Evolutionary conservation across 441 rosid genomes (phyloP).

Genomic region (Gossypium laxum): DNA sequence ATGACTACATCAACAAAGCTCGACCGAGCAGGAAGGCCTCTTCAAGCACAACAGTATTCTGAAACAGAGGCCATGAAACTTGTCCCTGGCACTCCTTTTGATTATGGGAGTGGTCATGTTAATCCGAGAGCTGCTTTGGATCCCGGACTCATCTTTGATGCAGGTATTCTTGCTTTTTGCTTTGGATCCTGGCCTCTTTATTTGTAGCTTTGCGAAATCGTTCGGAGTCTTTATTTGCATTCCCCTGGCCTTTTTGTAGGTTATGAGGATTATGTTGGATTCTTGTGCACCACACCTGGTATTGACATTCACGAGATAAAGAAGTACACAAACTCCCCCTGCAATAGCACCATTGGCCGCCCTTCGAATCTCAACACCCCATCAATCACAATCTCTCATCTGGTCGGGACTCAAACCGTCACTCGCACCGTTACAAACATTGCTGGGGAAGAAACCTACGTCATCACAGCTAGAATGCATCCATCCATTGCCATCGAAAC

Average conservation of each 20-base stretch:
- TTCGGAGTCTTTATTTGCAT: neutral
- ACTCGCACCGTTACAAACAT: conserved; percentile 73
- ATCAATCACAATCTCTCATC: conserved; percentile 72
- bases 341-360: conserved; percentile 65
- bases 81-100: conserved; percentile 80
- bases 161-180: conserved; percentile 39
- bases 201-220: neutral
- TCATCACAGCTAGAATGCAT: conserved; percentile 65
- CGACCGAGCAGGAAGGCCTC: conserved; percentile 84
- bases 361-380: conserved; percentile 83
- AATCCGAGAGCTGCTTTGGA: conserved; percentile 88
- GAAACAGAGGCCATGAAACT: conserved; percentile 70
- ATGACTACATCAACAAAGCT: conserved; percentile 78
- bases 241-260: conserved; percentile 29
- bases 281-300: conserved; percentile 94
- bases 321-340: conserved; percentile 61
- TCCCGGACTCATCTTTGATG: conserved; percentile 89
- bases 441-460: conserved; percentile 72
- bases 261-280: conserved; percentile 72
- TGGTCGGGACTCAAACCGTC: conserved; percentile 52
- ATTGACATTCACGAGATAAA: conserved; percentile 57
- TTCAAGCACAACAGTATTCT: conserved; percentile 81
- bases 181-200: neutral
- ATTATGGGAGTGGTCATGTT: conserved; percentile 94
- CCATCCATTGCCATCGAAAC: conserved; percentile 71